phyloP scores from a whole-genome alignment of 106 monocot genomes.

The Gastrodia elata region DNA sequence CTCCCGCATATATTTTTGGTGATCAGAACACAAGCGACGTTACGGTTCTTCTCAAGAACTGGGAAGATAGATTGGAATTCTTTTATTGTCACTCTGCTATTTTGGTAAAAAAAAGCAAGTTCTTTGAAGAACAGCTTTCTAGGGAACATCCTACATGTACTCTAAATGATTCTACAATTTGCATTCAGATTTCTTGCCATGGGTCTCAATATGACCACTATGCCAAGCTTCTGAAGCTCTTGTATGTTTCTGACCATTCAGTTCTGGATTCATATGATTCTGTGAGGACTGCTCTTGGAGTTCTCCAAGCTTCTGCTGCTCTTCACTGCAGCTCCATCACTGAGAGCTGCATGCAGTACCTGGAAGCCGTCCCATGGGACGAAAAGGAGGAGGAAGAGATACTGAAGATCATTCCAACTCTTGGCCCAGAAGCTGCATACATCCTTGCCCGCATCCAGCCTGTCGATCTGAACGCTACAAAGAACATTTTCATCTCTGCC shows the following conservation, averaged over 20 bases:
- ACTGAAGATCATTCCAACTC: conserved; percentile 34
- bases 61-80: conserved; percentile 25
- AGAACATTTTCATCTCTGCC: conserved; percentile 81
- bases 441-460: conserved; percentile 61
- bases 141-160: not conserved
- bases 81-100: conserved; percentile 28
- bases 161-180: conserved; percentile 12
- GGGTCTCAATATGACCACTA: conserved; percentile 52
- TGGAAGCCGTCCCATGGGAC: conserved; percentile 94
- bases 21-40: conserved; percentile 29
- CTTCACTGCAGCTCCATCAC: conserved; percentile 53
- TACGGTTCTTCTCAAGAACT: conserved; percentile 23
- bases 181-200: conserved; percentile 48
- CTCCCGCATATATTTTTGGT: conserved; percentile 15
- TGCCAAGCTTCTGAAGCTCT: conserved; percentile 62
- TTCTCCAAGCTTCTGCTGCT: conserved; percentile 59
- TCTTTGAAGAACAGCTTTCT: conserved; percentile 43
- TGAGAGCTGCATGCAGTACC: conserved; percentile 49
- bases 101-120: conserved; percentile 32
- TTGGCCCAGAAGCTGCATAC: conserved; percentile 39
- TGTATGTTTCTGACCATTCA: conserved; percentile 48
- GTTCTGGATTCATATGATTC: conserved; percentile 58
- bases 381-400: conserved; percentile 95
- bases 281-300: conserved; percentile 61
- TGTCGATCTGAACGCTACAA: conserved; percentile 40